Base-by-base conservation (phyloP, 2,329 filamentous ascomycete genomes). In the Penicillium sp. region DNA sequence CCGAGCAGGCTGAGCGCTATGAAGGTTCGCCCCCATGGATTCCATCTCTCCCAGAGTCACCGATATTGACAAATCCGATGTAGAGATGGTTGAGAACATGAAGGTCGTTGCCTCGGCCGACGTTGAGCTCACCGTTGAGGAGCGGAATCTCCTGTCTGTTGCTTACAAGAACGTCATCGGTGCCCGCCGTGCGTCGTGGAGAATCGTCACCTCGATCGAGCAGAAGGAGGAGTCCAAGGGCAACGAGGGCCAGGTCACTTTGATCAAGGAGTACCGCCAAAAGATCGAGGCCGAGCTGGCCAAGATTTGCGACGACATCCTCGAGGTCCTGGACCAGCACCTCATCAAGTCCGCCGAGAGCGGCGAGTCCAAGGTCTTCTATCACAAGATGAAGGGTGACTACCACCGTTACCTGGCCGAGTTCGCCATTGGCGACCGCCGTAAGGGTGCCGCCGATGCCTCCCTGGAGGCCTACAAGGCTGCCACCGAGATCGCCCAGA, bases 371-470 rank as follows among this genome's bases (percentile, higher is more conserved):
- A 96, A 96, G 83, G 91, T 97, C 62, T 97, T 97, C 78, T 96
- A 96, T 78, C 90, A 97, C 86, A 97, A 97, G 85, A 97, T 97
- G 90, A 96, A 95, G 87, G 91, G 91, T 73, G 91, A 96, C 76
- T 96, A 96, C 81, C 89, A 96, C 83, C 89, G 90, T 69, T 96
- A 96, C 77, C 87, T 96, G 50, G 91, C 91, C 67, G 91, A 96
- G 79, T 96, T 96, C 70, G 91, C 89, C 64, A 78, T 87, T 69
- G 87, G 89, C 64, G 89, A 96, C 69, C 88, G 88, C 78, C 89
- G 91, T 77, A 95, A 94, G 85, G 83, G 81, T 60, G 91, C 90
- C 54, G 89, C 91, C 74, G 86, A 91, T 72, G 85, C 87, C 76
- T 93, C 91, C 38, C 87, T 94, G 60, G 90, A 95, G 78, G 91